phyloP scores from a whole-genome alignment of 164 flowering plant genomes.

The Liriodendron chinense region DNA sequence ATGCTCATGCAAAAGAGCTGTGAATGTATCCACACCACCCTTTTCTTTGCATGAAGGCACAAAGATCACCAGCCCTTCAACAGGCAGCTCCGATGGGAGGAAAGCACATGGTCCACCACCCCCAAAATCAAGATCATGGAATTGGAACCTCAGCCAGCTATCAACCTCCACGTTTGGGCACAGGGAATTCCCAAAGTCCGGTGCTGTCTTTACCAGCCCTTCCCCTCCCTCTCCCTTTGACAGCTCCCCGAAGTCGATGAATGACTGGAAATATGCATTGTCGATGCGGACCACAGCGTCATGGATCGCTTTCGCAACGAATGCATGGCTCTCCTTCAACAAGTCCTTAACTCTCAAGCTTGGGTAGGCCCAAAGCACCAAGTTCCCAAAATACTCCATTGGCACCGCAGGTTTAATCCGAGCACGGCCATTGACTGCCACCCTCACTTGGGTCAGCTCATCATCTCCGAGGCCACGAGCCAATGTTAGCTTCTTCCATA shows the following conservation, averaged over 20 bases:
- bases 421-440: constrained; percentile 26
- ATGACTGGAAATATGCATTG: constrained; percentile 16
- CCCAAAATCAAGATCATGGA: constrained; percentile 18
- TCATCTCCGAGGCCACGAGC: constrained; percentile 13
- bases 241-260: constrained; percentile 17
- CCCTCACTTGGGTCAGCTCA: constrained; percentile 22
- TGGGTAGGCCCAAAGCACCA: constrained; percentile 17
- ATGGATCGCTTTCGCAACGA: constrained; percentile 11
- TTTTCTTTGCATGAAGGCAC: constrained; percentile 18
- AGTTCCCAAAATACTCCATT: constrained; percentile 17
- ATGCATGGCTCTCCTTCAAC: constrained; percentile 3
- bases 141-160: constrained; percentile 18
- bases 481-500: constrained; percentile 29
- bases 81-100: constrained; percentile 15
- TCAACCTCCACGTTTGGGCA: constrained; percentile 17
- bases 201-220: background rate
- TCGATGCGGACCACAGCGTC: constrained; percentile 10
- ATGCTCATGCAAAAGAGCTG: constrained; percentile 8
- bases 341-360: constrained; percentile 13
- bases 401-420: constrained; percentile 16
- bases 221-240: background rate
- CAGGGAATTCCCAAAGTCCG: background rate
- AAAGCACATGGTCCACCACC: constrained; percentile 15
- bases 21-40: constrained; percentile 10
- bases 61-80: constrained; percentile 11